Percentiles rank a stretch among this genome's conserved stretches.
Evolutionary conservation across 768 basidiomycete species (phyloP).

Genomic region (Boletus reticulatus): DNA sequence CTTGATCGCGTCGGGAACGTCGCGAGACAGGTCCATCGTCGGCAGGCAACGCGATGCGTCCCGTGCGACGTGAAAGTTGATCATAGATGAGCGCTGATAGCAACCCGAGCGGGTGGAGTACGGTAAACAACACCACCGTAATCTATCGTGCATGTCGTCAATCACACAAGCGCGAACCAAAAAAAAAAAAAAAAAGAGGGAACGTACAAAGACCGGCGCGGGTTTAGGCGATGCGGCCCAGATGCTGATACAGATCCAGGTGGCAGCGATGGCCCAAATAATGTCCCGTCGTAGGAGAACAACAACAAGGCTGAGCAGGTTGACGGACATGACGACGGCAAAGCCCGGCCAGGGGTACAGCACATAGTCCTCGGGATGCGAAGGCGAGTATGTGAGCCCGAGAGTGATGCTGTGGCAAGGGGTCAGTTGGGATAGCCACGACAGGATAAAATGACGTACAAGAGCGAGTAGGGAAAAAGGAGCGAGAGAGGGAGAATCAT

Average conservation of each 20-base stretch:
- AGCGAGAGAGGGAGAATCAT: constrained; percentile 52
- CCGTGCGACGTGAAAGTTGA: constrained; percentile 19
- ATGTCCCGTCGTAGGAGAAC: constrained; percentile 60
- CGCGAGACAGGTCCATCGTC: constrained; percentile 28
- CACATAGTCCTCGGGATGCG: constrained; percentile 50
- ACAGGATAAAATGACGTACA: constrained; percentile 32
- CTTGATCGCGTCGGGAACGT: background rate
- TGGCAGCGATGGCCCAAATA: constrained; percentile 73
- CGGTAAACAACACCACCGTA: constrained; percentile 60
- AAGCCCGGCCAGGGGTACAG: constrained; percentile 74
- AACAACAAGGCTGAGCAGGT: constrained; percentile 55
- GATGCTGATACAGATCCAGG: constrained; percentile 69
- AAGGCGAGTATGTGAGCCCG: constrained; percentile 53
- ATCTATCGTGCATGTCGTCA: constrained; percentile 37
- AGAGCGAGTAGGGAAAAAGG: constrained; percentile 54
- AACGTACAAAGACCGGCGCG: constrained; percentile 58
- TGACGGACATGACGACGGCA: constrained; percentile 61
- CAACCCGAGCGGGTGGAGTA: constrained; percentile 61
- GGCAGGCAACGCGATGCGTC: constrained; percentile 42
- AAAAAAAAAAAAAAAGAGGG: background rate
- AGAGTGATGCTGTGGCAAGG: constrained; percentile 59
- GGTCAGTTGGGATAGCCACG: too few species aligned
- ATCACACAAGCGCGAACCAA: background rate
- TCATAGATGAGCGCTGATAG: constrained; percentile 45
- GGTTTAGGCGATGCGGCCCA: constrained; percentile 64